These are phyloP conservation scores for Parastagonospora nodorum DNA, from an alignment of 2,329 filamentous ascomycete species.

Conservation along the genomic window DNA sequence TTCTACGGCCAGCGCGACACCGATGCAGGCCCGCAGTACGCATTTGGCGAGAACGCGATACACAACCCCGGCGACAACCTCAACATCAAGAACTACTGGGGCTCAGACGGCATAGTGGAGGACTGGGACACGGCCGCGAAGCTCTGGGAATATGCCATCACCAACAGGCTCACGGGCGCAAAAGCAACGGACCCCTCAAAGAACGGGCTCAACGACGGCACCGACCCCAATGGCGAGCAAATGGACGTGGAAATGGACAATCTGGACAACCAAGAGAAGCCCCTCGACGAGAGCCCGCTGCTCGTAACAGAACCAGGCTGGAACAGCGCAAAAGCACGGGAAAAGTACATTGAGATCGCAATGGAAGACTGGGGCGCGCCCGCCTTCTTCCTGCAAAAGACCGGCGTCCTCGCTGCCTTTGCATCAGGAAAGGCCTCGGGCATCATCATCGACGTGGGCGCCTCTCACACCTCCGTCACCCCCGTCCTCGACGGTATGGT, in stretches of 20 bases:
- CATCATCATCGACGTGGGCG: conserved; percentile 89
- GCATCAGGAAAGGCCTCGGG: conserved; percentile 92
- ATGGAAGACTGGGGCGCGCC: conserved; percentile 98
- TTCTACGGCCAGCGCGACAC: conserved; percentile 72
- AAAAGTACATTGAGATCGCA: conserved; percentile 93
- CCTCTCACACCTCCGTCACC: conserved; percentile 84
- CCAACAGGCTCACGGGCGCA: conserved; percentile 81
- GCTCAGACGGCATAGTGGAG: conserved; percentile 84
- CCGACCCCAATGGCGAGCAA: conserved; percentile 60
- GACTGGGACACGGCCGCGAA: conserved; percentile 93
- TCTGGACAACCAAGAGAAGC: conserved; percentile 69
- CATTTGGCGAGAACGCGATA: conserved; percentile 92
- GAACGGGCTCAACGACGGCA: conserved; percentile 78
- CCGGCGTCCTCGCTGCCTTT: conserved; percentile 88
- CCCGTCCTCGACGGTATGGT: conserved; percentile 95
- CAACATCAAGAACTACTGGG: conserved; percentile 91
- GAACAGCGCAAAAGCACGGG: conserved; percentile 85
- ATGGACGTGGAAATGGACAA: conserved; percentile 61
- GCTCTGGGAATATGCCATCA: conserved; percentile 92
- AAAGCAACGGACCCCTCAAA: conserved; percentile 71
- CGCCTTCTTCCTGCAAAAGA: conserved; percentile 90
- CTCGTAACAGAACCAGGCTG: conserved; percentile 93
- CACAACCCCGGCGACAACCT: conserved; percentile 75
- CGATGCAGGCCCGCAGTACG: conserved; percentile 56
- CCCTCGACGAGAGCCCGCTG: conserved; percentile 85